Percentiles rank a stretch among this genome's conserved stretches.
These are phyloP conservation scores for Selenicereus undatus DNA, from an alignment of 148 eudicot species.

Conservation along the genomic window DNA sequence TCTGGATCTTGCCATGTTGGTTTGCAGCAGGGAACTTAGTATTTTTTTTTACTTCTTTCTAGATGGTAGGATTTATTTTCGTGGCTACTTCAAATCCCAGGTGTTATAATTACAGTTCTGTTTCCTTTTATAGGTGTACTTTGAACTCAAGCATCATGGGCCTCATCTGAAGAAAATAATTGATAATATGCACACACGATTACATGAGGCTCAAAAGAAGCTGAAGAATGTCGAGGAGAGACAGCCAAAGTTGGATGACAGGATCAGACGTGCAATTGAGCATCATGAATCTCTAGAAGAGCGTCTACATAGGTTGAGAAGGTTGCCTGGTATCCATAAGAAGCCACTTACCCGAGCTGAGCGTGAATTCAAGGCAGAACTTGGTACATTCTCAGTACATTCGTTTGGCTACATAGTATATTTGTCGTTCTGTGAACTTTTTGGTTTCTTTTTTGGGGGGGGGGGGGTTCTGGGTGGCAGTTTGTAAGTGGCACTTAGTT, in stretches of 20 bases:
- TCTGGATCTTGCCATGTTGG: too few species aligned
- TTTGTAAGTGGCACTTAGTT: too few species aligned
- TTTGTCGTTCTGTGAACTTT: background rate
- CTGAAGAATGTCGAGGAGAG: conserved; percentile 57
- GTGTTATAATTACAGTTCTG: background rate
- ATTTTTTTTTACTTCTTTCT: too few species aligned
- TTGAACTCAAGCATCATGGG: conserved; percentile 89
- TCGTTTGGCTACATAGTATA: background rate
- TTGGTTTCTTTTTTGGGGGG: background rate
- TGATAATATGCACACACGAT: conserved; percentile 59
- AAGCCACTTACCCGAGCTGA: conserved; percentile 87
- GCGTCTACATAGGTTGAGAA: conserved; percentile 64
- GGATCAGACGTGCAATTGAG: conserved; percentile 45
- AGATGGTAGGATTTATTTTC: too few species aligned
- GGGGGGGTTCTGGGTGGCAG: too few species aligned
- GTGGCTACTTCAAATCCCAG: background rate
- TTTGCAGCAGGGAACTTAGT: too few species aligned
- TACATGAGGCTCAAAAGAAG: conserved; percentile 56
- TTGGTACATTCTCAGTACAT: conserved; percentile 42
- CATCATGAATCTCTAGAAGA: conserved; percentile 57
- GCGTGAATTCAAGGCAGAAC: conserved; percentile 73
- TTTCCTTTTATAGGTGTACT: conserved; percentile 50
- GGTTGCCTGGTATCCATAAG: conserved; percentile 62
- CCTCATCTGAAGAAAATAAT: conserved; percentile 73
- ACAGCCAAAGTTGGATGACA: conserved; percentile 51